Conservation (phyloP, 228 moss, liverwort and hornwort species). For the Sphagnum magellanicum region DNA sequence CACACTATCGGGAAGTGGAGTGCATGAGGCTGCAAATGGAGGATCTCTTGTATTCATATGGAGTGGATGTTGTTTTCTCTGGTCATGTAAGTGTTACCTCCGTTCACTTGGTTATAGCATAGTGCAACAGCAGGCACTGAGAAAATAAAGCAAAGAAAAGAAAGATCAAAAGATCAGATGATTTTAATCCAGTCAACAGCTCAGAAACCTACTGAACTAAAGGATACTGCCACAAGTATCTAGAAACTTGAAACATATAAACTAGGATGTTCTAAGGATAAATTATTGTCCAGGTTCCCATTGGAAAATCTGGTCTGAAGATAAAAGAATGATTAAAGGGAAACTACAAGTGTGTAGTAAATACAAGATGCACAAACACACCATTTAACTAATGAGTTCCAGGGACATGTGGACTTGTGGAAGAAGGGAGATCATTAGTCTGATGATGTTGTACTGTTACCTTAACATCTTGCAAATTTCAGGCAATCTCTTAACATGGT, state of each 20-base stretch:
- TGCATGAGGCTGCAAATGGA: slow-evolving; percentile 62
- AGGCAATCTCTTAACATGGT: background rate
- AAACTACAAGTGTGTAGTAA: too few relatives aligned
- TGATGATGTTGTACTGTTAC: background rate
- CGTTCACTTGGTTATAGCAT: background rate
- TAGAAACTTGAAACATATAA: too few relatives aligned
- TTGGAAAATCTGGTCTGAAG: too few relatives aligned
- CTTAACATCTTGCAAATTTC: too few relatives aligned
- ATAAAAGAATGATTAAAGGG: too few relatives aligned
- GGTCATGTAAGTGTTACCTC: slow-evolving; percentile 33
- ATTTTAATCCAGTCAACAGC: background rate
- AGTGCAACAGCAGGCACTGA: background rate
- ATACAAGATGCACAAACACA: too few relatives aligned
- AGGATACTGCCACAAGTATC: too few relatives aligned
- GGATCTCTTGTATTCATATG: slow-evolving; percentile 24
- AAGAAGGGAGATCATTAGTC: background rate
- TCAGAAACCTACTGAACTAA: too few relatives aligned
- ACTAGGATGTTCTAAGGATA: background rate
- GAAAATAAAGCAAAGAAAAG: background rate
- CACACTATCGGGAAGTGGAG: slow-evolving; percentile 51
- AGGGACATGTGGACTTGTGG: background rate
- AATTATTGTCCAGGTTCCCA: background rate
- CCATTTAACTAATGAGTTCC: too few relatives aligned
- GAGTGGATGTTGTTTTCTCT: slow-evolving; percentile 40
- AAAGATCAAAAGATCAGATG: background rate